Conservation (phyloP, 2,329 filamentous ascomycete species). For the Amauroascus niger region DNA sequence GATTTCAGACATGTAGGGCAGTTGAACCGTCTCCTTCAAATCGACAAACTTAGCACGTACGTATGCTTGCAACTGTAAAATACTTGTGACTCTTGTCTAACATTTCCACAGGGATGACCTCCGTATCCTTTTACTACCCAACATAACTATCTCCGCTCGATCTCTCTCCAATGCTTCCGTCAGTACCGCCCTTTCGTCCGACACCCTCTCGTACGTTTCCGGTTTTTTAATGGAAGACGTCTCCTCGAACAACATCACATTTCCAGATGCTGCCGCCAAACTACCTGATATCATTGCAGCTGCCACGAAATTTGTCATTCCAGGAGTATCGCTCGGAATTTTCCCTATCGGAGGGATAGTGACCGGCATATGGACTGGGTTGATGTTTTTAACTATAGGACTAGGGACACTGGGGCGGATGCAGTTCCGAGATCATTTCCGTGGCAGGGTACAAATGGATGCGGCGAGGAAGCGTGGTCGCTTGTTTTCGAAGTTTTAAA, state of each 20-base stretch:
- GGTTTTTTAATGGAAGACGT: conserved; percentile 23
- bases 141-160: conserved; percentile 24
- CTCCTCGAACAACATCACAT: conserved; percentile 21
- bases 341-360: conserved; percentile 28
- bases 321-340: conserved; percentile 26
- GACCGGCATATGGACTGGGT: conserved; percentile 25
- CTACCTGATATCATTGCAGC: conserved; percentile 20
- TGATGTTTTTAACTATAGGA: conserved; percentile 27
- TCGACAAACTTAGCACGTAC: conserved; percentile 25
- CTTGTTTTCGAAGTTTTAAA: not conserved
- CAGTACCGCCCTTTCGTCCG: conserved; percentile 25
- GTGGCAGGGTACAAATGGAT: conserved; percentile 4
- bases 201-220: conserved; percentile 31
- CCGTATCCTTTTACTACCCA: conserved; percentile 28
- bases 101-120: conserved; percentile 19
- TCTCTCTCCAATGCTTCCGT: conserved; percentile 9
- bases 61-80: conserved; percentile 1
- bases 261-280: conserved; percentile 19
- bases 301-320: conserved; percentile 25
- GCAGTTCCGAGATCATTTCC: conserved; percentile 25
- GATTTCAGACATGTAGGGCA: conserved; percentile 29
- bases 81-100: not conserved
- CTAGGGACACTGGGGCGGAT: conserved; percentile 28
- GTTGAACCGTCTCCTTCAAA: conserved; percentile 21
- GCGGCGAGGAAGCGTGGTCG: conserved; percentile 2